A percentile compares a stretch with the other conserved stretches of the same genome.
These are phyloP conservation scores for Boletus rubescentipes DNA, from an alignment of 768 basidiomycete species.

Conservation along the genomic window DNA sequence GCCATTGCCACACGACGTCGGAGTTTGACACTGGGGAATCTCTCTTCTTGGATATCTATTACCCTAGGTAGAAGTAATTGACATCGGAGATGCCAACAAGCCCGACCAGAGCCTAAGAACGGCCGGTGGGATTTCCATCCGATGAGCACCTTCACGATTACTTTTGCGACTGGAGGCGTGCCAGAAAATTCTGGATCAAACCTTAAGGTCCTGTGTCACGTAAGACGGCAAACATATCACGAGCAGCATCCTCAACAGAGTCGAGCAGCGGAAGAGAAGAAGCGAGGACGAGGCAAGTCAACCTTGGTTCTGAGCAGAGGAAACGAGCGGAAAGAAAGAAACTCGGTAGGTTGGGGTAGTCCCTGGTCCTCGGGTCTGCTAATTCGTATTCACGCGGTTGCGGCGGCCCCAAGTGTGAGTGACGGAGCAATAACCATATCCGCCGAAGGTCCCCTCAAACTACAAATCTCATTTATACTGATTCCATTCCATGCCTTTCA, in stretches of 20 bases:
- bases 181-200: constrained; percentile 8
- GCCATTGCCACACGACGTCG: constrained; percentile 5
- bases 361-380: constrained; percentile 24
- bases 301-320: neutral
- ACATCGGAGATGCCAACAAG: constrained; percentile 21
- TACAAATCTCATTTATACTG: constrained; percentile 25
- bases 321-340: neutral
- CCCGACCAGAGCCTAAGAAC: constrained; percentile 9
- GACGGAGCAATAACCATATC: constrained; percentile 35
- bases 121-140: no score
- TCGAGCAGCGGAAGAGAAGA: constrained; percentile 4
- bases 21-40: constrained; percentile 2
- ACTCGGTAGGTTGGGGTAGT: neutral
- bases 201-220: constrained; percentile 13
- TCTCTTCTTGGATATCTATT: neutral
- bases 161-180: constrained; percentile 1
- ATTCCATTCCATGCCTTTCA: neutral
- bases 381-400: constrained; percentile 29
- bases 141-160: constrained; percentile 1
- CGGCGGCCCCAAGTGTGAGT: constrained; percentile 18
- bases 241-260: constrained; percentile 2
- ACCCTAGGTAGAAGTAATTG: neutral
- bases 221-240: constrained; percentile 6
- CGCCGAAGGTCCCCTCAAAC: constrained; percentile 29
- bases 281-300: neutral